Conservation (phyloP, 805 yeast species). For the Blastobotrys parvus region DNA sequence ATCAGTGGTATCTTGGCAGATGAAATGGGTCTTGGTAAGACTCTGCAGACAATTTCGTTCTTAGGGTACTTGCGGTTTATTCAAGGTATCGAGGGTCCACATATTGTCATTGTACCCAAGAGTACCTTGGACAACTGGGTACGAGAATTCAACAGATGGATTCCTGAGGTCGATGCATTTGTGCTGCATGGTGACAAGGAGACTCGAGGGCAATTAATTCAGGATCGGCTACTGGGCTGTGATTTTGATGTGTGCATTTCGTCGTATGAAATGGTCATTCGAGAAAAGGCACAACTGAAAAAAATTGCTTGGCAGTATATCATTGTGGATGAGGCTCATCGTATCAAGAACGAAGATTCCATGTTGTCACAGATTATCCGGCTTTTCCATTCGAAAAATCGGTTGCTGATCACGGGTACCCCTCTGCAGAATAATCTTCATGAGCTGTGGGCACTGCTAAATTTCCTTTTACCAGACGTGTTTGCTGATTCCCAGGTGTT, state of each 20-base stretch:
- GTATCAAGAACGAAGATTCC: constrained; percentile 91
- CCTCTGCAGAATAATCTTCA: constrained; percentile 92
- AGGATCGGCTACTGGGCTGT: constrained; percentile 50
- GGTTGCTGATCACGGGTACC: constrained; percentile 89
- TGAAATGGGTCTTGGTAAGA: constrained; percentile 97
- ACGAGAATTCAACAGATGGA: constrained; percentile 89
- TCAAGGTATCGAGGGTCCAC: constrained; percentile 78
- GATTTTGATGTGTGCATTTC: constrained; percentile 86
- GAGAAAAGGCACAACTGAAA: constrained; percentile 74
- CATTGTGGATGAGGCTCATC: constrained; percentile 91
- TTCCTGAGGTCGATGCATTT: constrained; percentile 80
- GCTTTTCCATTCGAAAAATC: constrained; percentile 71
- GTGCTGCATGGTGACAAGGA: constrained; percentile 87
- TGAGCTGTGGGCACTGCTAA: constrained; percentile 91
- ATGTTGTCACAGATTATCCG: constrained; percentile 86
- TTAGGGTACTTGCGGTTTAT: constrained; percentile 77
- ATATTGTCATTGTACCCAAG: constrained; percentile 86
- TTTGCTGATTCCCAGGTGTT: constrained; percentile 87
- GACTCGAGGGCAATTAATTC: constrained; percentile 53
- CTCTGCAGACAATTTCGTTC: constrained; percentile 89
- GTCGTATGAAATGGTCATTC: constrained; percentile 85
- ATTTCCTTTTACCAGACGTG: constrained; percentile 87
- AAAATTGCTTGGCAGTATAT: constrained; percentile 89
- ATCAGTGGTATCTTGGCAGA: constrained; percentile 92
- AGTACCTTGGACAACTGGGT: constrained; percentile 95